Evolutionary conservation across 495 filamentous ascomycete species (phyloP).

Genomic region (Xylaria longipes): DNA sequence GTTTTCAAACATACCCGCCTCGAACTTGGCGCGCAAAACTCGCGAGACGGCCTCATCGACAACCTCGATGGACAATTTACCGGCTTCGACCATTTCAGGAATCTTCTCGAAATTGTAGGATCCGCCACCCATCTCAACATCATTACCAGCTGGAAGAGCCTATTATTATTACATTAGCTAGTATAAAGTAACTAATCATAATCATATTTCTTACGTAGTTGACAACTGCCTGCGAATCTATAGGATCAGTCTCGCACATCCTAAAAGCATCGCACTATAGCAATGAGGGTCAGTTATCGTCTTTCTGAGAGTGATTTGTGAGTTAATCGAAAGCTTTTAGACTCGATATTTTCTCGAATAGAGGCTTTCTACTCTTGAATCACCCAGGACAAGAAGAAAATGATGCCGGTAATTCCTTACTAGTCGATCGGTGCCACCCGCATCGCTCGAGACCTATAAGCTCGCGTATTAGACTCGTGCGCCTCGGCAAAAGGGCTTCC

Average conservation of each 20-base stretch:
- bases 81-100: constrained; percentile 64
- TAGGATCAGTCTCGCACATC: constrained; percentile 62
- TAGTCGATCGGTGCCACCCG: constrained; percentile 70
- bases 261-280: constrained; percentile 61
- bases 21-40: constrained; percentile 68
- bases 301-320: neutral
- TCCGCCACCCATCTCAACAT: constrained; percentile 79
- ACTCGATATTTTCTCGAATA: neutral
- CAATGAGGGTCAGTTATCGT: neutral
- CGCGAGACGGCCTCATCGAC: constrained; percentile 71
- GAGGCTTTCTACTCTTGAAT: neutral
- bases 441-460: constrained; percentile 54
- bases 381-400: too few species aligned
- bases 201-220: constrained; percentile 45
- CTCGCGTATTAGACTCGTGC: constrained; percentile 6
- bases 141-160: constrained; percentile 70
- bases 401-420: neutral
- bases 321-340: neutral
- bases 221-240: constrained; percentile 64
- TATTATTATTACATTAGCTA: constrained; percentile 21
- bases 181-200: constrained; percentile 19
- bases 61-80: constrained; percentile 58
- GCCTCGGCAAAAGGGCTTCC: constrained; percentile 37
- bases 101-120: constrained; percentile 72
- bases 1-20: constrained; percentile 70